Evolutionary conservation across 345 rosid species (phyloP).

Genomic region (Trapa incisa): DNA sequence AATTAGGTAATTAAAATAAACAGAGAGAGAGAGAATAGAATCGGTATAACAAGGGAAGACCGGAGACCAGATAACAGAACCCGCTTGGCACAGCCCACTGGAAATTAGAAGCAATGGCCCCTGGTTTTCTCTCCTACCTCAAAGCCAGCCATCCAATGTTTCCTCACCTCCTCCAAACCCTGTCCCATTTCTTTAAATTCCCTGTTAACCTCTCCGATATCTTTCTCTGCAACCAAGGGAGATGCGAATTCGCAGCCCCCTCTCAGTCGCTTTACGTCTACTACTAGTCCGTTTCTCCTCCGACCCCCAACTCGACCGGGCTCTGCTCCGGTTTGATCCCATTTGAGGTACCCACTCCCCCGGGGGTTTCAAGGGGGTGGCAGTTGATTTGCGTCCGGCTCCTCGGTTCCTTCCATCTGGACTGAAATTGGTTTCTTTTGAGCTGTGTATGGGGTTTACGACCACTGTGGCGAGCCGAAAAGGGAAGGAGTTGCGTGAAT

Average conservation of each 20-base stretch:
- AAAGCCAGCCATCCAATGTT: conserved; percentile 13
- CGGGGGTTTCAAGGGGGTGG: neutral
- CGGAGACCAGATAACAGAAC: conserved; percentile 8
- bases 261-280: too few relatives aligned
- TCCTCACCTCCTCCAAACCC: conserved; percentile 5
- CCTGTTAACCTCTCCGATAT: conserved; percentile 3
- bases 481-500: conserved; percentile 26
- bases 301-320: neutral
- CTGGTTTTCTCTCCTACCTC: conserved; percentile 45
- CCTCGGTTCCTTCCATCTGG: neutral
- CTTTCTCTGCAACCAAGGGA: neutral
- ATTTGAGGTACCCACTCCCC: neutral
- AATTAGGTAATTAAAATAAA: neutral
- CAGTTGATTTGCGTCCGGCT: conserved; percentile 1
- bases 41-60: neutral
- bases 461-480: conserved; percentile 23
- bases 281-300: neutral
- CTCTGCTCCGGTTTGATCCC: neutral
- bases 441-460: conserved; percentile 52
- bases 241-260: neutral
- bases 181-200: conserved; percentile 8
- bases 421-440: neutral
- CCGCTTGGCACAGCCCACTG: conserved; percentile 53
- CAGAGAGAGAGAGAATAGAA: neutral
- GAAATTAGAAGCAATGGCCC: conserved; percentile 37